A percentile compares a stretch with the other conserved stretches of the same genome.
phyloP scores from a whole-genome alignment of 768 basidiomycete genomes.

The Lactarius quietus region DNA sequence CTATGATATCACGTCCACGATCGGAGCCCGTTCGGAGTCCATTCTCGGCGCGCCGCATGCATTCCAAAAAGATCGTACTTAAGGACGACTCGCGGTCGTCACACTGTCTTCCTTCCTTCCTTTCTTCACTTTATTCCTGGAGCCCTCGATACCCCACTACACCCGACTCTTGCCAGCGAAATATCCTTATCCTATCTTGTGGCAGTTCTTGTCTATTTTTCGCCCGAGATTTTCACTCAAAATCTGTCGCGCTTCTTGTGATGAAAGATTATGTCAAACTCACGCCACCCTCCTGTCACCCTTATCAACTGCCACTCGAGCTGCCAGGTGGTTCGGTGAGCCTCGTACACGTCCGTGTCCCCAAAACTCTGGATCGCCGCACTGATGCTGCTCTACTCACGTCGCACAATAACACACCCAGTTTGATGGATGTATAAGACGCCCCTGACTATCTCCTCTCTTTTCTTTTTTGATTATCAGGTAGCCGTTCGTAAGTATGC shows the following conservation, averaged over 20 bases:
- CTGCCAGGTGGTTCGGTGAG: not conserved
- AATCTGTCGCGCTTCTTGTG: not conserved
- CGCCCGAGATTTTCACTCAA: too few species aligned
- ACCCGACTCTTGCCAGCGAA: not conserved
- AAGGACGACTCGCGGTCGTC: not conserved
- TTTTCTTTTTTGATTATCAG: too few species aligned
- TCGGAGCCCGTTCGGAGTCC: not conserved
- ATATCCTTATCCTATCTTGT: too few species aligned
- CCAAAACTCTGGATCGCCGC: not conserved
- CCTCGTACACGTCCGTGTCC: not conserved
- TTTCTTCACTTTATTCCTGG: not conserved
- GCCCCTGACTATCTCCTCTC: too few species aligned
- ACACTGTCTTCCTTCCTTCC: not conserved
- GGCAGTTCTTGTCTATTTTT: too few species aligned
- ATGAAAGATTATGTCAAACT: not conserved
- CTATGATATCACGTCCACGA: not conserved
- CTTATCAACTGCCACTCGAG: not conserved
- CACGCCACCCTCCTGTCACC: not conserved
- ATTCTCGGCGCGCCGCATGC: not conserved
- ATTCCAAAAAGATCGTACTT: not conserved
- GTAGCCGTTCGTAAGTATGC: too few species aligned
- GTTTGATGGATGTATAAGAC: too few species aligned
- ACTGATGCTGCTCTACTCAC: too few species aligned
- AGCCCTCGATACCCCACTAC: not conserved
- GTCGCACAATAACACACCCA: too few species aligned